These are phyloP conservation scores for Solanum arcanum DNA, from an alignment of 257 asterid species.

Conservation along the genomic window DNA sequence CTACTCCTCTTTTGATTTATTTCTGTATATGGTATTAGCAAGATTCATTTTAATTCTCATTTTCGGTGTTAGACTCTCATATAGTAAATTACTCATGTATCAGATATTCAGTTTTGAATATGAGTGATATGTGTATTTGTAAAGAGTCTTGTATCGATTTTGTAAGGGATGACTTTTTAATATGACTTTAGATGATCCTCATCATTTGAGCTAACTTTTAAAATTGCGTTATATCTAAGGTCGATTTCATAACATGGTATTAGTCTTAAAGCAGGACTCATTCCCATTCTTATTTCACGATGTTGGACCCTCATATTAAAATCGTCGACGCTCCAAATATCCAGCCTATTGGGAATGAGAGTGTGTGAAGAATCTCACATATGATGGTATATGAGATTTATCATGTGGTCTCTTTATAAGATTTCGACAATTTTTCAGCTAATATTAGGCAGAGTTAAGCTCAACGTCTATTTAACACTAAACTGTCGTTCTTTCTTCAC, in stretches of 20 bases:
- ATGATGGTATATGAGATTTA: neutral
- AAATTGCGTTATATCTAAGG: neutral
- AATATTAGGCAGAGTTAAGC: fast-evolving
- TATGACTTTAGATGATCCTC: neutral
- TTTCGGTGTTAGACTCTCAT: neutral
- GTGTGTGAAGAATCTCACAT: neutral
- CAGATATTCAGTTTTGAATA: neutral
- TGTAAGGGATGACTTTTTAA: neutral
- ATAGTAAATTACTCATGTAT: neutral
- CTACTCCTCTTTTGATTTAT: neutral
- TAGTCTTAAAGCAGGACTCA: neutral
- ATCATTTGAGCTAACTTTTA: neutral
- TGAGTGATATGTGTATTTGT: neutral
- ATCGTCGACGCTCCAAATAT: neutral
- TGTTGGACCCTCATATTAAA: neutral
- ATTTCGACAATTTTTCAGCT: neutral
- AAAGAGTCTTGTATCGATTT: neutral
- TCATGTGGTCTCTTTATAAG: neutral
- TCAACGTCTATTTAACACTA: neutral
- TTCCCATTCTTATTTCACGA: neutral
- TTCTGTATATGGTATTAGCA: neutral
- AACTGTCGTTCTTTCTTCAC: neutral
- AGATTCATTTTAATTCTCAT: neutral
- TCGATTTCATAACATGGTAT: neutral
- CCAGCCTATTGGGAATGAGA: neutral